These are phyloP conservation scores for Nothomitra cinnamomea DNA, from an alignment of 2,329 filamentous ascomycete species.

Conservation along the genomic window DNA sequence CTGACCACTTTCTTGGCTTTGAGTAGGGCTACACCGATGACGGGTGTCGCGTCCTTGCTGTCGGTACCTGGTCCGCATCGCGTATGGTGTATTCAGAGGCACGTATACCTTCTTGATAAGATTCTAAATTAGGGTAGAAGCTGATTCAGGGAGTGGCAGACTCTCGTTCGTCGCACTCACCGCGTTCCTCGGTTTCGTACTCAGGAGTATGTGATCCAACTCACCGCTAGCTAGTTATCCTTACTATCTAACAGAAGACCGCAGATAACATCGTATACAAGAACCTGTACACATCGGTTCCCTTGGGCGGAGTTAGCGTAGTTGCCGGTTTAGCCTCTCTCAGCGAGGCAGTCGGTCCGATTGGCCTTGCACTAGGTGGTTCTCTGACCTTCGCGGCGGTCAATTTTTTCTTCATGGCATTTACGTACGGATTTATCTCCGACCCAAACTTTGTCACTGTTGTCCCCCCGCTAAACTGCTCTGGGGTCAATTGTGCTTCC, in stretches of 20 bases:
- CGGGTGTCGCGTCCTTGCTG: background rate
- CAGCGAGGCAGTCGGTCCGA: background rate
- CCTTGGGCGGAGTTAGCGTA: background rate
- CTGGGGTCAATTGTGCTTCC: background rate
- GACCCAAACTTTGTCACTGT: background rate
- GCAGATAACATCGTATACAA: background rate
- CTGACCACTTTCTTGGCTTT: background rate
- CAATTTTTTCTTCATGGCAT: background rate
- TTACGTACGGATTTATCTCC: background rate
- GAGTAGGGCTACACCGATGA: background rate
- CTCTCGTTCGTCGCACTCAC: background rate
- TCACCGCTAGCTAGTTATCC: background rate
- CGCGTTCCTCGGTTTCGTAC: background rate
- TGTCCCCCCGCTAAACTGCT: background rate
- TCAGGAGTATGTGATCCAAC: background rate
- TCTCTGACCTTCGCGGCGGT: background rate
- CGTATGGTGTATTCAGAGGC: background rate
- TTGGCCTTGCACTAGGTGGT: too few relatives aligned
- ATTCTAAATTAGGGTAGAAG: too few relatives aligned
- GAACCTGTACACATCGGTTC: background rate
- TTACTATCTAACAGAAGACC: background rate
- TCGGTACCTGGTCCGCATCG: background rate
- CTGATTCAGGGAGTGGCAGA: too few relatives aligned
- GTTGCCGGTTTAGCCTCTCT: background rate
- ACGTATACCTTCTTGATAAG: too few relatives aligned